Conservation (phyloP, 441 rosid genomes). For the Viola pubescens region DNA sequence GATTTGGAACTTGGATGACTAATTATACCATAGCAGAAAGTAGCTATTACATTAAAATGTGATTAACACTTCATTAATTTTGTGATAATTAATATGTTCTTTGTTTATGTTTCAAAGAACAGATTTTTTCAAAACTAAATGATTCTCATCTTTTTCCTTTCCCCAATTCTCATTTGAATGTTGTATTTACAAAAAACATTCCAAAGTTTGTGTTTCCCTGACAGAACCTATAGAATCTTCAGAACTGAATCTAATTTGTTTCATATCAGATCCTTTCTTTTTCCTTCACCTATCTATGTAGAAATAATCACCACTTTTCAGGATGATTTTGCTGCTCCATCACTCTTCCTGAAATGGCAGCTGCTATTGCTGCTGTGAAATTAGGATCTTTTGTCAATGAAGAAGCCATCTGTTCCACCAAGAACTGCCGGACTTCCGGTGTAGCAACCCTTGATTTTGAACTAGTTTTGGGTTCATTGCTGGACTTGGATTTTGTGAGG, state of each 20-base stretch:
- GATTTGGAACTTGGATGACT: neutral
- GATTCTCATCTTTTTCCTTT: neutral
- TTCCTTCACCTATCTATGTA: neutral
- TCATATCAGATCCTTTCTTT: neutral
- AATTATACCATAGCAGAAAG: neutral
- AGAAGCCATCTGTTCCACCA: conserved; percentile 95
- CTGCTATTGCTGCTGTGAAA: conserved; percentile 91
- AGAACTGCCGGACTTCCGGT: conserved; percentile 49
- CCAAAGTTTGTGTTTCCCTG: conserved; percentile 9
- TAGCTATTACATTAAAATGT: neutral
- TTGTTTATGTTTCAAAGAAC: too few species aligned
- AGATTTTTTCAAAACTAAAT: too few species aligned
- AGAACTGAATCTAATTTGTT: neutral
- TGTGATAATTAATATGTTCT: too few species aligned
- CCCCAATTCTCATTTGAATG: neutral
- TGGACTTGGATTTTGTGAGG: conserved; percentile 42
- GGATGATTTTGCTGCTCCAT: conserved; percentile 36
- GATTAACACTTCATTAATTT: neutral
- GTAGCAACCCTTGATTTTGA: conserved; percentile 34
- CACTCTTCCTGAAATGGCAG: conserved; percentile 79
- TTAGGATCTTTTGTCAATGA: conserved; percentile 88
- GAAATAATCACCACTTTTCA: conserved; percentile 24
- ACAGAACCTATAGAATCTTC: neutral
- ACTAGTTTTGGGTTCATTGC: conserved; percentile 15
- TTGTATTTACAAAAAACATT: conserved; percentile 22